phyloP scores from a whole-genome alignment of 768 basidiomycete genomes.

The Galerina sulciceps region DNA sequence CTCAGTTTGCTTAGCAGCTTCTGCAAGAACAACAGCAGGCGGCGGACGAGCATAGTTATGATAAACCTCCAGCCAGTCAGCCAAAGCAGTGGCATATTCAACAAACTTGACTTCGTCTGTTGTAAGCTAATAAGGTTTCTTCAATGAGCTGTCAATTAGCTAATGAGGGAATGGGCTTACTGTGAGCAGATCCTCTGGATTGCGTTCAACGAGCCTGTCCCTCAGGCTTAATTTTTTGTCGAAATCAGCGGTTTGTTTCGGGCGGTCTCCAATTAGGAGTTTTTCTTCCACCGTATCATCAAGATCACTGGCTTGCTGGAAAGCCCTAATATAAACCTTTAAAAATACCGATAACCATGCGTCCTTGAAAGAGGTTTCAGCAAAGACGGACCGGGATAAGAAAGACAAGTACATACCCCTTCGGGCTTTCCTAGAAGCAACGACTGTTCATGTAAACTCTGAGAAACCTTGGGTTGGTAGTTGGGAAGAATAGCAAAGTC shows the following conservation, averaged over 20 bases:
- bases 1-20: constrained; percentile 74
- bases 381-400: constrained; percentile 1
- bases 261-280: constrained; percentile 78
- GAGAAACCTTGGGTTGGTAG: constrained; percentile 66
- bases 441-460: constrained; percentile 69
- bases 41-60: constrained; percentile 77
- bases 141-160: constrained; percentile 1
- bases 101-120: constrained; percentile 61
- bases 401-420: constrained; percentile 51
- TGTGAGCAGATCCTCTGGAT: constrained; percentile 48
- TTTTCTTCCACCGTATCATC: constrained; percentile 84
- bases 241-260: constrained; percentile 60
- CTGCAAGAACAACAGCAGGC: constrained; percentile 70
- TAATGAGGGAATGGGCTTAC: constrained; percentile 2
- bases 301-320: constrained; percentile 80
- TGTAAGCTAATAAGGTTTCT: constrained; percentile 55
- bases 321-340: constrained; percentile 76
- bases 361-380: constrained; percentile 40
- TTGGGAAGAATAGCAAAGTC: constrained; percentile 80
- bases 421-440: constrained; percentile 64
- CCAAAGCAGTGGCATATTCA: constrained; percentile 62
- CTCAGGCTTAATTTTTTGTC: constrained; percentile 54
- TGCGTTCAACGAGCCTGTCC: constrained; percentile 58
- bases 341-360: constrained; percentile 77
- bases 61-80: constrained; percentile 79